Base-by-base conservation (phyloP, 2,329 filamentous ascomycete genomes). In the Aspergillus viridinutans region DNA sequence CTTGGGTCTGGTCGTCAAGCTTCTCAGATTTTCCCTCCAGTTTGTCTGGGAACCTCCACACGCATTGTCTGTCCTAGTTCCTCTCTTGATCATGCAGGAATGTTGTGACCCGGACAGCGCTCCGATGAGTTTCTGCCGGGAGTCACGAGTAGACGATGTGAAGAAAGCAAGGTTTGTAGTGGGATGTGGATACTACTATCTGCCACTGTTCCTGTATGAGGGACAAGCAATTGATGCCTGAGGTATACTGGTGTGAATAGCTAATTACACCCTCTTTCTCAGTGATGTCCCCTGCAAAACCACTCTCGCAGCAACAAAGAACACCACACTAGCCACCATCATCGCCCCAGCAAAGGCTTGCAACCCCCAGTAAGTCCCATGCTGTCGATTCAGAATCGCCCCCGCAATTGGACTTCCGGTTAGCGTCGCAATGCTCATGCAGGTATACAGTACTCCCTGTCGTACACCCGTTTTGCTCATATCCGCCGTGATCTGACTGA, bases 321-420 rank as follows among this genome's bases (percentile, higher is more conserved):
- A 80, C 12, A 73, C 58, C 4, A 68, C 54, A 38, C 72, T 71
- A n/a, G 80, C 80, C 4, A 66, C 72, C 28, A 77, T 49, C 68
- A 82, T 77, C 57, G 81, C 73, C 17, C 83, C 71, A 1, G 88
- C 88, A 50, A 89, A 90, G 2, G 90, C 74, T 73, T 89, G 85
- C 59, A 90, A 64, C 2, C 83, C 82, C 20, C 82, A 73, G 60
- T 82, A 89, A 7, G 70, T 70, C 3, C 85, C 85, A 47, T 80
- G 56, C 25, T 58, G 58, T 62, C 83, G 78, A 3, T 73, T 72
- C 14, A 69, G 68, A 7, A 88, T 76, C 10, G 83, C 85, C 6
- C 87, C 87, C 1, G 81, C 87, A 63, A 90, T 87, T 0, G 88
- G 88, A 49, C 80, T 84, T 0, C 87, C 86, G 0, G 83, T 84